These are phyloP conservation scores for Sclerotinia glacialis DNA, from an alignment of 2,329 filamentous ascomycete species.

Conservation along the genomic window DNA sequence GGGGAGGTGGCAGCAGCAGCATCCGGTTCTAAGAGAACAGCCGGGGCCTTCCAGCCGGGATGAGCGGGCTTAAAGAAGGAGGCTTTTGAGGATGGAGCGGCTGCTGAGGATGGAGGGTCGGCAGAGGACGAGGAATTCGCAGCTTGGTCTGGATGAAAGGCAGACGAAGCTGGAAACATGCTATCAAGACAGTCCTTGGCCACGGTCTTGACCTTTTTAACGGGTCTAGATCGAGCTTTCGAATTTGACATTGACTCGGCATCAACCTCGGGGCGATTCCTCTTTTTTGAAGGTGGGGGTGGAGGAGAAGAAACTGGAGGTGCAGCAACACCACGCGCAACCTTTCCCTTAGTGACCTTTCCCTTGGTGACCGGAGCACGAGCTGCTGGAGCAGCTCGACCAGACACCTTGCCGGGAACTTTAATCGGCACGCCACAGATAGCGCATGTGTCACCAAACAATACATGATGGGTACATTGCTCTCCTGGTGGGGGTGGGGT, in stretches of 20 bases:
- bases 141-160: no score
- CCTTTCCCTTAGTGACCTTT: accelerated
- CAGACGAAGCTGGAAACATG: no score
- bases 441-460: no score
- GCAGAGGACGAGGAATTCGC: background rate
- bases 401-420: background rate
- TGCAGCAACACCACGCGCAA: no score
- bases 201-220: background rate
- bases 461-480: no score
- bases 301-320: background rate
- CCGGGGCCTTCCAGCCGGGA: background rate
- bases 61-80: background rate
- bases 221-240: background rate
- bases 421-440: no score
- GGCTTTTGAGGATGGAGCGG: background rate
- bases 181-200: background rate
- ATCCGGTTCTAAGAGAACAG: background rate
- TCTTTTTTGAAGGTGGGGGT: background rate
- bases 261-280: background rate
- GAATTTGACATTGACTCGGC: no score
- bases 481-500: no score
- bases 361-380: no score
- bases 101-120: background rate
- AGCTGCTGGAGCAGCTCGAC: background rate
- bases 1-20: no score